phyloP scores from a whole-genome alignment of 352 stramenopile genomes.

The Blastocystis sp. region DNA sequence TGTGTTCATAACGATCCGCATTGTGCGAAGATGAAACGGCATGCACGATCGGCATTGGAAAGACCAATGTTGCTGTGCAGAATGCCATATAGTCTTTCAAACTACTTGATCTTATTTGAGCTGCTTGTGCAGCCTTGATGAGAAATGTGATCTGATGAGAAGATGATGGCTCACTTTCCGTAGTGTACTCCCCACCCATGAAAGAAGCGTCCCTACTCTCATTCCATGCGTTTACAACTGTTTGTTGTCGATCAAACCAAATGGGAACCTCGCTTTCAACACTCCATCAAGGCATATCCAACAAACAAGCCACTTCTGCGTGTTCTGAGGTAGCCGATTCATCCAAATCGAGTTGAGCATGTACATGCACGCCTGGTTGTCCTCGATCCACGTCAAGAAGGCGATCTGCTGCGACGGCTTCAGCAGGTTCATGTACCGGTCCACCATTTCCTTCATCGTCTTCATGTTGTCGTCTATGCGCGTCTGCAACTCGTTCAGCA shows the following conservation, averaged over 20 bases:
- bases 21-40: constrained; percentile 8
- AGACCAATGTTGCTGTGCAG: background rate
- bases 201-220: background rate
- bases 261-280: background rate
- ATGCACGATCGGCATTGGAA: background rate
- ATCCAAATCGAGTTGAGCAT: constrained; percentile 72
- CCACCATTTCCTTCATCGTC: constrained; percentile 70
- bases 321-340: constrained; percentile 22
- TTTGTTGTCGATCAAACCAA: background rate
- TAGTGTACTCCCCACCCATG: background rate
- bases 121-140: constrained; percentile 19
- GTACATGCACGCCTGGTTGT: constrained; percentile 72
- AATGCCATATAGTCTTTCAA: constrained; percentile 2
- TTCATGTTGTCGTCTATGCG: constrained; percentile 70
- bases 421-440: constrained; percentile 71
- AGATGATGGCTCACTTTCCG: constrained; percentile 48
- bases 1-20: background rate
- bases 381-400: constrained; percentile 72
- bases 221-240: constrained; percentile 8
- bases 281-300: background rate
- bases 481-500: constrained; percentile 71
- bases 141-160: constrained; percentile 16
- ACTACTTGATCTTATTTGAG: constrained; percentile 69
- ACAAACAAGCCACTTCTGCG: constrained; percentile 31
- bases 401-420: constrained; percentile 71